Evolutionary conservation across 345 rosid species (phyloP), one percentile per base, ranked within the genome.

Genomic region (Chamaenerion angustifolium): DNA sequence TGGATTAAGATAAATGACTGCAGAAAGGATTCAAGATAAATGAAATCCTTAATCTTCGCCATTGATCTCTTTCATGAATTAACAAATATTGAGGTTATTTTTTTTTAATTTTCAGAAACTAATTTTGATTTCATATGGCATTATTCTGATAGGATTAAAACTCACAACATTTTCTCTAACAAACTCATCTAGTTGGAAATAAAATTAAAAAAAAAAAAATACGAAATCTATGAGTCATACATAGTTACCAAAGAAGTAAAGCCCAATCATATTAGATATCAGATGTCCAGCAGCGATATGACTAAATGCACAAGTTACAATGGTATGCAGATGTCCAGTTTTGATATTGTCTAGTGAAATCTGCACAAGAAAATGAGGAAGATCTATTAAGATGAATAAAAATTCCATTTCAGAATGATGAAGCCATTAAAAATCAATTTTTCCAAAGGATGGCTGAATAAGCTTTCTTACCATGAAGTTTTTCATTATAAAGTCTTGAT

Each of bases 271-370:
- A 77, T 87, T 92, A 13, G 82, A 76, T 19, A 72, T 12, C 52
- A 80, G 62, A 74, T 83, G 96, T 64, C 60, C 85, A 13, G 42
- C 0, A 54, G 68, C 79, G 42, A 75, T 61, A 72, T 92, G 98
- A 70, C 98, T 87, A 75, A 92, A 87, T 37, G 96, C 95, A 44
- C 83, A 80, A 60, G 95, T 83, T 63, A 87, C 64, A 59, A 82
- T 41, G 2, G 85, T 81, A 58, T 83, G 89, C 56, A 87, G 10
- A 46, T 72, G 85, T 17, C 93, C 89, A 51, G 64, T 68, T 61
- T 46, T 70, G 61, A 87, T 14, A 53, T 92, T 82, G 54, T 92
- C 93, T 54, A 90, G 45, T 10, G 96, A 92, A 54, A 86, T 70
- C 98, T 92, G 87, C 71, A 61, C 3, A 12, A 31, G 37, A 7